phyloP scores from a whole-genome alignment of 305 asterid species.

The Withania somnifera region DNA sequence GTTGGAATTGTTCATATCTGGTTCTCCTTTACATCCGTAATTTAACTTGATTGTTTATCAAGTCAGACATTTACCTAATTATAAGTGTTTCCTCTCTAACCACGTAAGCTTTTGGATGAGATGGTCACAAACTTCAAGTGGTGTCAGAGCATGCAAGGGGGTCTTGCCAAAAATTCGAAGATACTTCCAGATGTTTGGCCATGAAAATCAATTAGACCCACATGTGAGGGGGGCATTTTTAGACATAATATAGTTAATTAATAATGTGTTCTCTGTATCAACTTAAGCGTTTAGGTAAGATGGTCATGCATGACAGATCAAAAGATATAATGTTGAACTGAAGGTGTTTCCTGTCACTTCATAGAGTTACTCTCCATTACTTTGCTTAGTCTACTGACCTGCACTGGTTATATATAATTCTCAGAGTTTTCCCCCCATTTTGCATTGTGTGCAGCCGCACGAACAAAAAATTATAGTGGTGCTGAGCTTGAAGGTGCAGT shows the following conservation, averaged over 20 bases:
- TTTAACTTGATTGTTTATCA: neutral
- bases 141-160: neutral
- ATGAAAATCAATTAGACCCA: neutral
- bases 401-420: neutral
- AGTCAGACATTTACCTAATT: neutral
- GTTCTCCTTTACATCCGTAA: neutral
- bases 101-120: no score
- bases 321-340: neutral
- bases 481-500: constrained; percentile 99
- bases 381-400: neutral
- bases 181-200: neutral
- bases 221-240: neutral
- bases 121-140: neutral
- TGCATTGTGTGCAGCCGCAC: constrained; percentile 63
- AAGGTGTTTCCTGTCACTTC: neutral
- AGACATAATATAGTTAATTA: neutral
- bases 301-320: no score
- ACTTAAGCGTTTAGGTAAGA: no score
- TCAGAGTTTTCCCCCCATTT: constrained; percentile 2
- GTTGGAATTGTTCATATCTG: no score
- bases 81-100: neutral
- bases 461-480: constrained; percentile 95
- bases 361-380: neutral
- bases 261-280: neutral
- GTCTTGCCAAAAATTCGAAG: neutral